Evolutionary conservation across 768 basidiomycete species (phyloP).

Genomic region (Guyanaporus albipodus): DNA sequence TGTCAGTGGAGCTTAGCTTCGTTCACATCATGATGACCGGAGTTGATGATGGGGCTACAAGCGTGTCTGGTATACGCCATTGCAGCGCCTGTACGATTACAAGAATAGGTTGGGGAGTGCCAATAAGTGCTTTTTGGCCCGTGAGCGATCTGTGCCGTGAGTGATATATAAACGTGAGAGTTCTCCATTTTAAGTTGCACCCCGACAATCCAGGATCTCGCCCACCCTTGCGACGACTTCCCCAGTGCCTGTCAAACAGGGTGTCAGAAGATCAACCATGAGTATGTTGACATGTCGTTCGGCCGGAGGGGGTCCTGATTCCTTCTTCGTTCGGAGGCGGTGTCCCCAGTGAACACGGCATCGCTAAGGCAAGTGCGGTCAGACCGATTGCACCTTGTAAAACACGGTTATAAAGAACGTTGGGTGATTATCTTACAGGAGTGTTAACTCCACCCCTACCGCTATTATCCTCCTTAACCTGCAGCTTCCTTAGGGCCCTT

Average conservation of each 20-base stretch:
- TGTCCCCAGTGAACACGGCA: constrained; percentile 33
- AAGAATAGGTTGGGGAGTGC: constrained; percentile 19
- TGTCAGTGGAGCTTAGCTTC: constrained; percentile 19
- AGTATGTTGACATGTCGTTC: constrained; percentile 35
- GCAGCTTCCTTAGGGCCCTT: constrained; percentile 10
- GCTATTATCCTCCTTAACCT: constrained; percentile 23
- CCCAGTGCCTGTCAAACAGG: constrained; percentile 30
- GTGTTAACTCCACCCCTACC: constrained; percentile 36
- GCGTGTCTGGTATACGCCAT: constrained; percentile 9
- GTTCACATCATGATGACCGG: constrained; percentile 25
- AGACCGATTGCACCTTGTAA: constrained; percentile 24
- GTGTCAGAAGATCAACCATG: constrained; percentile 33
- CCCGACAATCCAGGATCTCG: constrained; percentile 32
- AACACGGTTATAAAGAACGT: constrained; percentile 35
- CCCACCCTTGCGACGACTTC: constrained; percentile 19
- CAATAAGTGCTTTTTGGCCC: constrained; percentile 13
- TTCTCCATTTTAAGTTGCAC: constrained; percentile 21
- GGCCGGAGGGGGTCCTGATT: constrained; percentile 26
- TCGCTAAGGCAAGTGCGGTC: constrained; percentile 31
- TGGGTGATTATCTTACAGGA: constrained; percentile 33
- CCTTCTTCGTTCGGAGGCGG: constrained; percentile 32
- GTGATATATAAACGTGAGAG: constrained; percentile 36
- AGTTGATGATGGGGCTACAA: constrained; percentile 7
- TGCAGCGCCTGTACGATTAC: constrained; percentile 15
- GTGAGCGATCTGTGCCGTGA: constrained; percentile 32